phyloP scores from a whole-genome alignment of 1,284 basidiomycete genomes.

The Xerocomus amazonicus region DNA sequence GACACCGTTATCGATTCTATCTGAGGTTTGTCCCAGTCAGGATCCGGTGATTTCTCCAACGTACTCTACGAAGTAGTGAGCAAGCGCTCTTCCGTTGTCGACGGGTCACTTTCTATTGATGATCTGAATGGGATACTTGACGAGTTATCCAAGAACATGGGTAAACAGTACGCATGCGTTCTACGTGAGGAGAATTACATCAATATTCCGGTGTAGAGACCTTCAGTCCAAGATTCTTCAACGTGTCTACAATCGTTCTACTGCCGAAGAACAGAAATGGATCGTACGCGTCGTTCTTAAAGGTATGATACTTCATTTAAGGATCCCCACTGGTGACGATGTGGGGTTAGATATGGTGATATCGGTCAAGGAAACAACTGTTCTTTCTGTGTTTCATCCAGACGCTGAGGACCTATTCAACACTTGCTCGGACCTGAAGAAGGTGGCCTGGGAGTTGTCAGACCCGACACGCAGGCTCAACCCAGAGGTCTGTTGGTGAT shows the following conservation, averaged over 20 bases:
- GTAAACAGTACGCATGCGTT: conserved; percentile 53
- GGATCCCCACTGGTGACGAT: not conserved
- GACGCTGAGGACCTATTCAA: conserved; percentile 91
- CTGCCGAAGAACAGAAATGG: conserved; percentile 86
- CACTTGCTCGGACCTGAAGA: conserved; percentile 90
- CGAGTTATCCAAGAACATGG: conserved; percentile 63
- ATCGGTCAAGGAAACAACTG: conserved; percentile 82
- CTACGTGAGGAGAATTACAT: not conserved
- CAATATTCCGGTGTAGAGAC: conserved; percentile 46
- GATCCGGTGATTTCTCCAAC: conserved; percentile 81
- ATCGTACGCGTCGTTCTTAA: conserved; percentile 90
- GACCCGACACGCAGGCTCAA: conserved; percentile 62
- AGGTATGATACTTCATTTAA: conserved; percentile 45
- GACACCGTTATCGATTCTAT: not conserved
- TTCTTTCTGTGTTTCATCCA: conserved; percentile 85
- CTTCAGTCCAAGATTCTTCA: conserved; percentile 72
- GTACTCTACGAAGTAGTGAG: conserved; percentile 83
- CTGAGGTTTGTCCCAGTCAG: conserved; percentile 39
- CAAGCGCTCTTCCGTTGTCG: conserved; percentile 79
- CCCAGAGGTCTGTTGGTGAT: conserved; percentile 44
- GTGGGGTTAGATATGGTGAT: conserved; percentile 64
- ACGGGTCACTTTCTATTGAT: conserved; percentile 72
- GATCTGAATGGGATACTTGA: conserved; percentile 80
- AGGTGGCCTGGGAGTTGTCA: conserved; percentile 80
- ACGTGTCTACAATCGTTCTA: conserved; percentile 72